A percentile compares a stretch with the other conserved stretches of the same genome.
Conservation (phyloP, 2,329 filamentous ascomycete genomes). For the Ceratocystis smalleyi region DNA sequence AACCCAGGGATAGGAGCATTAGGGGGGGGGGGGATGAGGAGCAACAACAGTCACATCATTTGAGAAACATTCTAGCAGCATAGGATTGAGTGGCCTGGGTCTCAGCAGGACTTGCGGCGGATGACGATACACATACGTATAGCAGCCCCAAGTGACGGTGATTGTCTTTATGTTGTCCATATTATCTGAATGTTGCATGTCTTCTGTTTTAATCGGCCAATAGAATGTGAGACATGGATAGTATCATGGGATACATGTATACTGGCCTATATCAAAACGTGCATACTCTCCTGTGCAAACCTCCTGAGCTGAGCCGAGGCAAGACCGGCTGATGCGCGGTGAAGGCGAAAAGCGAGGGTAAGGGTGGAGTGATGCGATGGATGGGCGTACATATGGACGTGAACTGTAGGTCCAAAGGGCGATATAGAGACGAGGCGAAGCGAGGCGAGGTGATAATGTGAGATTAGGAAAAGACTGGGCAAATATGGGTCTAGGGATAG, state of each 20-base stretch:
- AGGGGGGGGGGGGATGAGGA: neutral
- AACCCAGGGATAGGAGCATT: neutral
- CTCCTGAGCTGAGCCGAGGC: constrained; percentile 1
- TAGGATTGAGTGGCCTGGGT: no score
- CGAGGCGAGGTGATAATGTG: neutral
- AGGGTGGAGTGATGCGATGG: no score
- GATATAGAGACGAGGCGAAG: neutral
- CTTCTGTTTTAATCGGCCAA: neutral
- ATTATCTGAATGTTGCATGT: neutral
- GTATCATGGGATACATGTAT: neutral
- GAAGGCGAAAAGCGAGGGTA: neutral
- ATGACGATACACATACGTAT: neutral
- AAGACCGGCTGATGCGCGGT: neutral
- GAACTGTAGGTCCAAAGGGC: neutral
- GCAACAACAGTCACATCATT: neutral
- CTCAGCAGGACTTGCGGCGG: no score
- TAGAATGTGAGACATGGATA: neutral
- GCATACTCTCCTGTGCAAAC: neutral
- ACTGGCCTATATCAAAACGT: neutral
- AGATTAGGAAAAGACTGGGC: neutral
- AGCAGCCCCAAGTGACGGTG: neutral
- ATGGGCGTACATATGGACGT: neutral
- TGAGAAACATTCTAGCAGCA: neutral
- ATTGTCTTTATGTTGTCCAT: neutral
- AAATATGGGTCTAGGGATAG: neutral